phyloP scores from a whole-genome alignment of 2,329 filamentous ascomycete genomes.

The Thelonectria blattea region DNA sequence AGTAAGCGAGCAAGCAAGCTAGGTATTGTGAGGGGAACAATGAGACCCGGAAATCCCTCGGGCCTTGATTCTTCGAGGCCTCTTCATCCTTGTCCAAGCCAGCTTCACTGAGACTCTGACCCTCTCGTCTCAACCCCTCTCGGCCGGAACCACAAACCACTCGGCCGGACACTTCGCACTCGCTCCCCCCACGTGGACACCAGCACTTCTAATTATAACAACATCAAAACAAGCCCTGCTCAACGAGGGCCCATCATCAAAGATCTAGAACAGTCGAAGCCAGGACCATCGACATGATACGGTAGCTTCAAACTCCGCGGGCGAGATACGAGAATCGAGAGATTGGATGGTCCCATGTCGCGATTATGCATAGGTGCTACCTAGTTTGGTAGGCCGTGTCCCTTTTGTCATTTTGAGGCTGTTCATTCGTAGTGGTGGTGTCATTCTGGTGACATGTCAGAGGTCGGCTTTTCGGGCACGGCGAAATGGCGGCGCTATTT shows the following conservation, averaged over 20 bases:
- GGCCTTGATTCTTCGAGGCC: too few relatives aligned
- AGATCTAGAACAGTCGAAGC: not conserved
- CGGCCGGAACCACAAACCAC: not conserved
- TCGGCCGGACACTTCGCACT: constrained; percentile 2
- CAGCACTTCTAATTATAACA: not conserved
- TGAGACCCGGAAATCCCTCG: not conserved
- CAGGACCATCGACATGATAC: not conserved
- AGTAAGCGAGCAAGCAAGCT: too few relatives aligned
- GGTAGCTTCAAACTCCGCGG: not conserved
- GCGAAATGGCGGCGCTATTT: too few relatives aligned
- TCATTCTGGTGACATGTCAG: not conserved
- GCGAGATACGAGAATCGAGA: not conserved
- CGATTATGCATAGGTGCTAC: not conserved
- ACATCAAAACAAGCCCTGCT: not conserved
- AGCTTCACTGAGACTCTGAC: too few relatives aligned
- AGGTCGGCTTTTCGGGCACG: too few relatives aligned
- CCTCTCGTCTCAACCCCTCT: not conserved
- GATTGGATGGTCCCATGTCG: not conserved
- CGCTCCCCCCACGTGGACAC: too few relatives aligned
- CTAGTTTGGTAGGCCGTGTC: too few relatives aligned
- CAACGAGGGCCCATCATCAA: too few relatives aligned
- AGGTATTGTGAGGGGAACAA: not conserved
- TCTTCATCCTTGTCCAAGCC: too few relatives aligned
- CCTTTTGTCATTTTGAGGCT: not conserved
- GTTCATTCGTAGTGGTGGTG: not conserved